Evolutionary conservation across 257 asterid genomes (phyloP).

Genomic region (Solanum corneliomulleri): DNA sequence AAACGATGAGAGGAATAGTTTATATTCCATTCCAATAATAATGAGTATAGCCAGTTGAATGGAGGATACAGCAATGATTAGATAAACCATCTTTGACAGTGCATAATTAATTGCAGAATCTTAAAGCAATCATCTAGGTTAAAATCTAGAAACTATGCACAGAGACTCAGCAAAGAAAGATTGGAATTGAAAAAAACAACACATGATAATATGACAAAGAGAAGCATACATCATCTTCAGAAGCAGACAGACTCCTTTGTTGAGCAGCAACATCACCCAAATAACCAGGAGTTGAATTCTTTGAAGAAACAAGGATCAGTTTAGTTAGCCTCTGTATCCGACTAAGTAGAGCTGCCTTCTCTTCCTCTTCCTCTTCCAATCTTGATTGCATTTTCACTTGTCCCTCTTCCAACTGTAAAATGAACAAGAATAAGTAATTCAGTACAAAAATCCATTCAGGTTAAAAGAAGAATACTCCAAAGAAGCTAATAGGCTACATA

Average conservation of each 20-base stretch:
- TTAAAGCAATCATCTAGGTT: not conserved
- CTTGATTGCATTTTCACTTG: slow-evolving; percentile 98
- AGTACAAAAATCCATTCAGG: not conserved
- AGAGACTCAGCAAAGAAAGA: not conserved
- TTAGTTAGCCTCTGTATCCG: slow-evolving; percentile 97
- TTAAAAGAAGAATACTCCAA: not conserved
- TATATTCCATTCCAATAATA: not conserved
- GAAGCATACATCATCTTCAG: slow-evolving; percentile 74
- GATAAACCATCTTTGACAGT: not conserved
- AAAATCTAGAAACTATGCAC: not conserved
- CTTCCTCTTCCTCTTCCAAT: slow-evolving; percentile 99
- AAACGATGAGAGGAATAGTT: not conserved
- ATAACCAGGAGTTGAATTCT: slow-evolving; percentile 60
- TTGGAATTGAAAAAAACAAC: not conserved
- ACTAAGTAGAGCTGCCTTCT: slow-evolving; percentile 95
- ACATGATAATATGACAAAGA: not conserved
- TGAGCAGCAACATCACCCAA: slow-evolving; percentile 48
- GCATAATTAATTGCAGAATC: not conserved
- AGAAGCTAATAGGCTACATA: not conserved
- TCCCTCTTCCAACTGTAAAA: slow-evolving; percentile 87
- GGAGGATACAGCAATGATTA: not conserved
- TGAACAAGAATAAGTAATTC: not conserved
- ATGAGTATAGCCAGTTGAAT: not conserved
- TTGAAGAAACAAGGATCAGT: slow-evolving; percentile 93
- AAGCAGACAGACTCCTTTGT: slow-evolving; percentile 54